These are phyloP conservation scores for Aegilops speltoides DNA, from an alignment of 176 grass and related monocot genomes.

Conservation along the genomic window DNA sequence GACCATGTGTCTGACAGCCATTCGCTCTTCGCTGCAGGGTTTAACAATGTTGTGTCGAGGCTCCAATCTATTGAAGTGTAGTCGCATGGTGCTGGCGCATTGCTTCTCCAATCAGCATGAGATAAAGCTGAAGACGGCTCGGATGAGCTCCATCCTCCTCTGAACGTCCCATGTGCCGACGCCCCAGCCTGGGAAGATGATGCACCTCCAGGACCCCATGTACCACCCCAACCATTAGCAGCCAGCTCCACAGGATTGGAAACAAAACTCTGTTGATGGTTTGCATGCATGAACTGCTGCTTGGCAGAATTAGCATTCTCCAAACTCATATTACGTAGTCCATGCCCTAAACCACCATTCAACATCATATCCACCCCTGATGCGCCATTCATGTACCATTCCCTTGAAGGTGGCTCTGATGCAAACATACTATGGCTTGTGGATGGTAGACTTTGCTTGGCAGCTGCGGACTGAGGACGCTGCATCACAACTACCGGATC, in stretches of 20 bases:
- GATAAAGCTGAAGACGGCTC: slow-evolving; percentile 40
- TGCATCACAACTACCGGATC: slow-evolving; percentile 88
- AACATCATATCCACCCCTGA: slow-evolving; percentile 57
- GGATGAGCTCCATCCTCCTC: slow-evolving; percentile 53
- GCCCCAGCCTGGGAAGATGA: slow-evolving; percentile 51
- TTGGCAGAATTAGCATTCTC: slow-evolving; percentile 47
- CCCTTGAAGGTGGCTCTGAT: slow-evolving; percentile 50
- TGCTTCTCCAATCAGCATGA: slow-evolving; percentile 67
- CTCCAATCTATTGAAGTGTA: slow-evolving; percentile 98
- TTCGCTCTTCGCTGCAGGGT: slow-evolving; percentile 52
- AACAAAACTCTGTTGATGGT: slow-evolving; percentile 53
- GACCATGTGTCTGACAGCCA: slow-evolving; percentile 87
- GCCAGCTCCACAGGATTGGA: slow-evolving; percentile 66
- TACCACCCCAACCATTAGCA: slow-evolving; percentile 67
- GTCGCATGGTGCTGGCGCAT: slow-evolving; percentile 54
- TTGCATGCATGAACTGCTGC: slow-evolving; percentile 46
- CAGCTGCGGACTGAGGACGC: slow-evolving; percentile 60
- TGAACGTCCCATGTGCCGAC: slow-evolving; percentile 69
- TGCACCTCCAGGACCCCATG: slow-evolving; percentile 51
- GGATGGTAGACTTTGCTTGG: slow-evolving; percentile 73
- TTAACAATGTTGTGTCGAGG: slow-evolving; percentile 70
- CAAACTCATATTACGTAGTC: slow-evolving; percentile 54
- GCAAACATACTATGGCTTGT: slow-evolving; percentile 59
- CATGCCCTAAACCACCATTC: slow-evolving; percentile 65
- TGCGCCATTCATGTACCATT: slow-evolving; percentile 75